These are phyloP conservation scores for Nemania bipapillata DNA, from an alignment of 2,329 filamentous ascomycete species.

Conservation along the genomic window DNA sequence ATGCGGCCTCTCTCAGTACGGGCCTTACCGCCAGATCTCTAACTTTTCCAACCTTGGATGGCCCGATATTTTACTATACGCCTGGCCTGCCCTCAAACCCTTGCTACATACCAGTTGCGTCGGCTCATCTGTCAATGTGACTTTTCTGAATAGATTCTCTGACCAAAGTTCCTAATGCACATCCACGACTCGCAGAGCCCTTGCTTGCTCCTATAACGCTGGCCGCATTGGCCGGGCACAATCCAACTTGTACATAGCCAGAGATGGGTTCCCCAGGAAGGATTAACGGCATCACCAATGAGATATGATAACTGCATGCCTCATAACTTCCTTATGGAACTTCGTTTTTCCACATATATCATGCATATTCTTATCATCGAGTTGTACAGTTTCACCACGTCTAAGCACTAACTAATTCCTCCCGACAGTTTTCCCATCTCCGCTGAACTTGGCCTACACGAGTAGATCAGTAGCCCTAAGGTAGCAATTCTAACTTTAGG, in stretches of 20 bases:
- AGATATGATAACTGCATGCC: background rate
- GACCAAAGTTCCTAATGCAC: too few relatives aligned
- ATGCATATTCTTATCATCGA: background rate
- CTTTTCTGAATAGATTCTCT: background rate
- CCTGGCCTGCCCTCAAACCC: background rate
- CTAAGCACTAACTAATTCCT: background rate
- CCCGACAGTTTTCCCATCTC: background rate
- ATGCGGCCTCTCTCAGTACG: background rate
- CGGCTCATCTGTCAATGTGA: background rate
- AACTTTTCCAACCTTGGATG: background rate
- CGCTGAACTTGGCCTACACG: background rate
- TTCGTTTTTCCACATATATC: background rate
- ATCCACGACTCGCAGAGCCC: too few relatives aligned
- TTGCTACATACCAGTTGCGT: background rate
- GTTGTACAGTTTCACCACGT: background rate
- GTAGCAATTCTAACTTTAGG: background rate
- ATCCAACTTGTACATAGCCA: too few relatives aligned
- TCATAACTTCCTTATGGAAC: background rate
- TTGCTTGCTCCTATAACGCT: too few relatives aligned
- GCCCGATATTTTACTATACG: background rate
- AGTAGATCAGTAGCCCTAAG: too few relatives aligned
- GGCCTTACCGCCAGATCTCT: background rate
- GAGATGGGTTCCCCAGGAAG: too few relatives aligned
- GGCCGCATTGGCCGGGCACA: too few relatives aligned
- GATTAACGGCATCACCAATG: background rate